Conservation (phyloP, 192 early-diverging fungal genomes). For the Coemansia sp. region DNA sequence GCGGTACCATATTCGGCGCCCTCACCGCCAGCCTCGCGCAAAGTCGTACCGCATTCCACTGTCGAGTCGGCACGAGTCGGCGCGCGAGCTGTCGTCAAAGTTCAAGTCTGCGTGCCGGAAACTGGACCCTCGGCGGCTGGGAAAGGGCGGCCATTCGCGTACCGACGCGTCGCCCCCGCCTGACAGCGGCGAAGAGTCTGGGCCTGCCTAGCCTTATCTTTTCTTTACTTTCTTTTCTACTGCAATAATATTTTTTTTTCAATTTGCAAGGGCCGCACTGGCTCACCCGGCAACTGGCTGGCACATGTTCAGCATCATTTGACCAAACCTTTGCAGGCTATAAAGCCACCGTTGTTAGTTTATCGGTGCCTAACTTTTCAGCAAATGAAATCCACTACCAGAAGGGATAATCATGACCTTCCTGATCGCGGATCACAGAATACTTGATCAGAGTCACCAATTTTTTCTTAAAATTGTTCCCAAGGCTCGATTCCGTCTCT, state of each 20-base stretch:
- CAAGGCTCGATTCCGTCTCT: not conserved
- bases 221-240: not conserved
- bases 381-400: not conserved
- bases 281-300: not conserved
- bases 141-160: slow-evolving; percentile 8
- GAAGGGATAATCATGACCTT: not conserved
- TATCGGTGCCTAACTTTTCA: not conserved
- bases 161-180: not conserved
- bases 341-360: not conserved
- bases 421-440: not conserved
- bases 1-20: slow-evolving; percentile 28
- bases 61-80: slow-evolving; percentile 13
- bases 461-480: not conserved
- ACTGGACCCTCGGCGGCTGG: slow-evolving; percentile 44
- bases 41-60: slow-evolving; percentile 27
- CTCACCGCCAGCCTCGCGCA: slow-evolving; percentile 15
- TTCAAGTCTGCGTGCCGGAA: slow-evolving; percentile 50
- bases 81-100: slow-evolving; percentile 42
- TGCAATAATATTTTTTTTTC: slow-evolving; percentile 5
- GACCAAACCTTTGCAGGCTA: slow-evolving; percentile 1
- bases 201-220: not conserved
- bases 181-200: not conserved
- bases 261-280: not conserved
- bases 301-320: not conserved
- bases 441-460: not conserved